Evolutionary conservation across 495 filamentous ascomycete genomes (phyloP), one percentile per base, ranked within the genome.

Genomic region (Neurospora sp.): DNA sequence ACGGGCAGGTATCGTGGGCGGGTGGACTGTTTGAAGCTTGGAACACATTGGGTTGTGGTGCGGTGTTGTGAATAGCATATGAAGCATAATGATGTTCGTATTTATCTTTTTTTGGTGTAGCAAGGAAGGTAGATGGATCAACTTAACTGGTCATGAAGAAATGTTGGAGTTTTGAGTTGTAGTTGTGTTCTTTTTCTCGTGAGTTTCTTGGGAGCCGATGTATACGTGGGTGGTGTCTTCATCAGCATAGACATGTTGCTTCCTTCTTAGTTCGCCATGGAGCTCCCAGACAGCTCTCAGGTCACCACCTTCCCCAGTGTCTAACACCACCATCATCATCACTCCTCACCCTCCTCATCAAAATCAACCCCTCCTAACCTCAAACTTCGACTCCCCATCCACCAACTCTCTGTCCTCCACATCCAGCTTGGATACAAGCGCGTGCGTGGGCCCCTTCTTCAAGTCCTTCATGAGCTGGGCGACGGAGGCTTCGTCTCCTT

Each of bases 401-500:
- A 88, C 83, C 2, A 85, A 75, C 0, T 88, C 87, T 22, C 92
- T 84, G 1, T 90, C 85, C 71, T 87, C 86, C 77, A 90, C 90
- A 79, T 96, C 91, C 40, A 96, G 78, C 76, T 88, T 90, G 22
- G 89, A 87, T 0, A 97, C 94, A 31, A 89, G 84, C 16, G 93
- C 89, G 18, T 85, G 81, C 0, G 77, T 75, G 0, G 93, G 93
- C 0, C 94, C 94, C 72, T 87, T 88, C 77, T 94, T 85, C 69
- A 98, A 84, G 74, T 93, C 90, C 75, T 92, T 89, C 12, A 97
- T 79, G 69, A 96, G 90, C 35, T 88, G 85, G 70, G 91, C 81
- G 53, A 98, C 76, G 5, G 84, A 79, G 12, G 88, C 84, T 10
- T 89, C 85, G 16, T 86, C 81, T 40, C 94, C 94, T 77, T 98